Conservation (phyloP, 2,329 filamentous ascomycete species). For the Drechslerella dactyloides region DNA sequence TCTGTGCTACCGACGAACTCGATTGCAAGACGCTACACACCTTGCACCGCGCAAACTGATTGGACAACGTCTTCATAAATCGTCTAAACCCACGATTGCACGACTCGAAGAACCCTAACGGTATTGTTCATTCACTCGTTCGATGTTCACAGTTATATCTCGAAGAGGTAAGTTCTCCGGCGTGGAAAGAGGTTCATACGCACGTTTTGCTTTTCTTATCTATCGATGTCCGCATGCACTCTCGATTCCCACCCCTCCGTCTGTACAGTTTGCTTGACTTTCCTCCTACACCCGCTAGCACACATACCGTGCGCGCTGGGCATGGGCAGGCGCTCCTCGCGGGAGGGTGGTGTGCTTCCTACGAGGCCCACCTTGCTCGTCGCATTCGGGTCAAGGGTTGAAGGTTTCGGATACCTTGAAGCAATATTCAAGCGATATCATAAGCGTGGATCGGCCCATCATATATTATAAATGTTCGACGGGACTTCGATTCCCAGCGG, state of each 20-base stretch:
- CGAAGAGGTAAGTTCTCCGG: constrained; percentile 48
- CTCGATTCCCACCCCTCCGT: constrained; percentile 7
- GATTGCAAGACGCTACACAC: constrained; percentile 47
- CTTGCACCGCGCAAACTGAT: constrained; percentile 25
- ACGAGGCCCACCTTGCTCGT: constrained; percentile 8
- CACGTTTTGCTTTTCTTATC: constrained; percentile 25
- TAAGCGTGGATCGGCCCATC: constrained; percentile 11
- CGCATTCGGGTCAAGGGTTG: constrained; percentile 12
- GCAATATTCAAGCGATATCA: constrained; percentile 15
- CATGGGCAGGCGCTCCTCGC: constrained; percentile 6
- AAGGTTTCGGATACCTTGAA: constrained; percentile 5
- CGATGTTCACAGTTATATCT: constrained; percentile 38
- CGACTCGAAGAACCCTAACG: constrained; percentile 29
- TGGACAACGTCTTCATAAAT: constrained; percentile 30
- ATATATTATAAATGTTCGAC: constrained; percentile 11
- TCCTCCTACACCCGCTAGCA: background rate
- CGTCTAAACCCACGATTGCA: constrained; percentile 38
- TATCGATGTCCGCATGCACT: constrained; percentile 11
- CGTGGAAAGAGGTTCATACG: constrained; percentile 11
- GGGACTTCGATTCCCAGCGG: constrained; percentile 7
- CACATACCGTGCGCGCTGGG: constrained; percentile 14
- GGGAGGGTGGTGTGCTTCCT: constrained; percentile 31
- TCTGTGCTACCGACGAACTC: constrained; percentile 42
- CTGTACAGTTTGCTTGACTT: background rate
- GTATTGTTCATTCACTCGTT: constrained; percentile 13